Evolutionary conservation across 768 basidiomycete genomes (phyloP), one percentile per base, ranked within the genome.

Genomic region (Coprinellus micaceus): DNA sequence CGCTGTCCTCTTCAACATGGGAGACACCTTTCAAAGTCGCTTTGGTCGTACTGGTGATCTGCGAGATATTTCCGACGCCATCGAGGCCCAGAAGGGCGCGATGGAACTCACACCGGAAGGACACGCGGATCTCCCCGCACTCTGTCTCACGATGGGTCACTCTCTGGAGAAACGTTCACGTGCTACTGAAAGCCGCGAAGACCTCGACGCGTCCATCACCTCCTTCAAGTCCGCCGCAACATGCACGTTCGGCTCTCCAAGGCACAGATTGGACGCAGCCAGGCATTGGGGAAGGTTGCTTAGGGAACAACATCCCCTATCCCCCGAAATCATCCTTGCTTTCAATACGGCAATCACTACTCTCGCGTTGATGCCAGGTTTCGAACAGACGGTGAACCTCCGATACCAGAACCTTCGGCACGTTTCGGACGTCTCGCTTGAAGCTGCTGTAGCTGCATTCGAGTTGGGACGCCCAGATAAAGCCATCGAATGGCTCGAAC

Each of bases 401-500:
- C 52, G 57, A n/a, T 44, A 58, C 21, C 3, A 1, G 3, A n/a
- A 11, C 6, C 45, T 58, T 13, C 12, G 13, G 7, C 2, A 28
- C 0, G 11, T 46, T 3, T 53, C 52, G 22, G 19, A 13, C 25
- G 9, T 58, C 0, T 12, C 58, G 2, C 9, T 50, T 2, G 22
- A 48, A n/a, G 69, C 71, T 6, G 67, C 66, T 1, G 61, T 64
- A 9, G 62, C 62, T 28, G 70, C 69, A 5, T 63, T 69, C 25
- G 52, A 58, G 26, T 15, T 50, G 2, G 53, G 54, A 12, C 58
- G 66, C 3, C 53, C 62, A 11, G 55, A 66, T 2, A 63, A 55
- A 19, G 69, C 66, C 15, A 61, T 75, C 24, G 71, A 74, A 57
- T 65, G 73, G 65, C 62, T 76, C 1, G 69, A 70, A 36, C 63